Percentiles rank a stretch among this genome's conserved stretches.
These are phyloP conservation scores for Sisymbrium irio DNA, from an alignment of 345 rosid genomes.

Conservation along the genomic window DNA sequence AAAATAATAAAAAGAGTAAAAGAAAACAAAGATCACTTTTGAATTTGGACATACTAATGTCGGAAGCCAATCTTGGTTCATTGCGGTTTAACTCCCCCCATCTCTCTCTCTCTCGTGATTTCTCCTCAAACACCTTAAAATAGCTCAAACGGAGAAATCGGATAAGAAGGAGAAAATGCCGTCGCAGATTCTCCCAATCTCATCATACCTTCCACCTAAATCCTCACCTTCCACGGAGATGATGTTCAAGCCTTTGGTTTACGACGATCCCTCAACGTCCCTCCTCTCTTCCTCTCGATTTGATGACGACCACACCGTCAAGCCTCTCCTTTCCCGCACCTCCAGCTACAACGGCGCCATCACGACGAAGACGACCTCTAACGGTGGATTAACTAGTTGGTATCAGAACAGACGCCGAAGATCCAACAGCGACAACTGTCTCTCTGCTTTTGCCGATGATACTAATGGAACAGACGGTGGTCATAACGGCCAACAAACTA, in stretches of 20 bases:
- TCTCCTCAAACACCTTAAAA: neutral
- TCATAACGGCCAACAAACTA: constrained; percentile 36
- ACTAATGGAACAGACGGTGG: constrained; percentile 16
- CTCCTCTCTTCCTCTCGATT: constrained; percentile 53
- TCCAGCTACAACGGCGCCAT: constrained; percentile 43
- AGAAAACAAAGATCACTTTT: too few relatives aligned
- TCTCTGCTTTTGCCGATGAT: constrained; percentile 41
- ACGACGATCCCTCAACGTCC: constrained; percentile 46
- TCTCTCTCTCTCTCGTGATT: too few relatives aligned
- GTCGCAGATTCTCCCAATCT: constrained; percentile 42
- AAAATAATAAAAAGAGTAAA: too few relatives aligned
- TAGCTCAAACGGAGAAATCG: constrained; percentile 4
- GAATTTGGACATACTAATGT: too few relatives aligned
- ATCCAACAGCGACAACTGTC: constrained; percentile 55
- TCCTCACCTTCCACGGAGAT: constrained; percentile 29
- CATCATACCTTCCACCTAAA: constrained; percentile 33
- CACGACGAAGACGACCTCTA: neutral
- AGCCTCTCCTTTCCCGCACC: constrained; percentile 57
- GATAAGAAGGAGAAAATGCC: constrained; percentile 33
- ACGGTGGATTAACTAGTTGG: constrained; percentile 18
- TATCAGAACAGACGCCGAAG: constrained; percentile 62
- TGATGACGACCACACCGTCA: constrained; percentile 42
- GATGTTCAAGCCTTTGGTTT: constrained; percentile 40
- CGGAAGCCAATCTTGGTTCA: too few relatives aligned
- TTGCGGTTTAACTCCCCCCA: too few relatives aligned